Conservation (phyloP, 306 rosid species). For the Lotus japonicus region DNA sequence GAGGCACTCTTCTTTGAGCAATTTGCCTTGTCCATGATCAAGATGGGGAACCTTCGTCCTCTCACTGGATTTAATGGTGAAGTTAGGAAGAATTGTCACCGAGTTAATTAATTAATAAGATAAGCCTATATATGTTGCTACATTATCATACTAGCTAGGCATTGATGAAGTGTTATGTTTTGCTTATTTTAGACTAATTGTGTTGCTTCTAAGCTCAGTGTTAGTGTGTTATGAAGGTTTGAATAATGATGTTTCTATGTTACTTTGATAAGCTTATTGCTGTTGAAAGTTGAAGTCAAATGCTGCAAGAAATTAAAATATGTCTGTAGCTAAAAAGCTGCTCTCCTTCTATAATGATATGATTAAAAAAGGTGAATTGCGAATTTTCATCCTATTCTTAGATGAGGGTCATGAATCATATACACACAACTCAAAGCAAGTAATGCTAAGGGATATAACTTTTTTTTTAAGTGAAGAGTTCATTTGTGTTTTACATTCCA, state of each 20-base stretch:
- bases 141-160: background rate
- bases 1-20: slow-evolving; percentile 62
- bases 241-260: background rate
- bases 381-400: background rate
- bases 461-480: no score
- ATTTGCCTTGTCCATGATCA: slow-evolving; percentile 74
- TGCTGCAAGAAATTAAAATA: no score
- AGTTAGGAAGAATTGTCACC: slow-evolving; percentile 67
- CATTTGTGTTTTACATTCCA: no score
- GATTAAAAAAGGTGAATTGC: no score
- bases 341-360: no score
- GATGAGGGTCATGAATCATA: no score
- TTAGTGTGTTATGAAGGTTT: background rate
- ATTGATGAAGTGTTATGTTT: background rate
- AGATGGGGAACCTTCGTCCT: slow-evolving; percentile 68
- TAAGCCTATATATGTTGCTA: background rate
- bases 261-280: background rate
- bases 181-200: background rate
- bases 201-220: slow-evolving; percentile 5
- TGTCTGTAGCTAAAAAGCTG: no score
- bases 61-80: slow-evolving; percentile 58
- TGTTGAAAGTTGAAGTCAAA: background rate
- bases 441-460: no score
- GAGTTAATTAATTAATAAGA: slow-evolving; percentile 29
- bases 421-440: no score